Evolutionary conservation across 2,329 filamentous ascomycete species (phyloP).

Genomic region (Penicillium verrucosum): DNA sequence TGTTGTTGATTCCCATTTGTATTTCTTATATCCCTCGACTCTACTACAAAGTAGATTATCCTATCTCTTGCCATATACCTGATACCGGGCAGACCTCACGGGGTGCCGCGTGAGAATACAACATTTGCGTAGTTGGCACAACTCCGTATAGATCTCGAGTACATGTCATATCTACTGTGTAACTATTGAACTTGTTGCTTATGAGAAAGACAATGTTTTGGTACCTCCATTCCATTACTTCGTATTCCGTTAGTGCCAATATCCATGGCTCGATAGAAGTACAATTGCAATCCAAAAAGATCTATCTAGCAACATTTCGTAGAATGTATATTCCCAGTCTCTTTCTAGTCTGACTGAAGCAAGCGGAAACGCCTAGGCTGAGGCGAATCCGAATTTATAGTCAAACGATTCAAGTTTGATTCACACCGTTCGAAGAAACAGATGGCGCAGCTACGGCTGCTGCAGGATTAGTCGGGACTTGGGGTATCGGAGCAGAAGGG

Average conservation of each 20-base stretch:
- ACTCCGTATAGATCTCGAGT: background rate
- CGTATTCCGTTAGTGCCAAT: background rate
- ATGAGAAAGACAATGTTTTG: background rate
- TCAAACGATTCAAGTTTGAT: conserved; percentile 1
- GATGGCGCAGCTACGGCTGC: conserved; percentile 1
- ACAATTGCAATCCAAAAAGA: background rate
- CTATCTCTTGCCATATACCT: background rate
- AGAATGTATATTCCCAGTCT: background rate
- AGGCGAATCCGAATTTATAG: background rate
- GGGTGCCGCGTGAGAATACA: background rate
- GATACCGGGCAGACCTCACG: background rate
- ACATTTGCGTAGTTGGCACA: background rate
- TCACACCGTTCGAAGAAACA: conserved; percentile 8
- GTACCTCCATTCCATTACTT: background rate
- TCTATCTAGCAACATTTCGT: background rate
- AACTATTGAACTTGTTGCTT: background rate
- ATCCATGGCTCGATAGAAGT: background rate
- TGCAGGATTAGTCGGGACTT: conserved; percentile 2
- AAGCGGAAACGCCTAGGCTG: background rate
- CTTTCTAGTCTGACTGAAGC: background rate
- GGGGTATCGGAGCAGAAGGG: background rate
- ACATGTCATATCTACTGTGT: background rate
- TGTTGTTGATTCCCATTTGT: conserved; percentile 9
- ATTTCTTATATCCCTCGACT: conserved; percentile 2
- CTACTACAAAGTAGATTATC: background rate